phyloP scores from a whole-genome alignment of 139 green algal species.

The Klebsormidium nitens region DNA sequence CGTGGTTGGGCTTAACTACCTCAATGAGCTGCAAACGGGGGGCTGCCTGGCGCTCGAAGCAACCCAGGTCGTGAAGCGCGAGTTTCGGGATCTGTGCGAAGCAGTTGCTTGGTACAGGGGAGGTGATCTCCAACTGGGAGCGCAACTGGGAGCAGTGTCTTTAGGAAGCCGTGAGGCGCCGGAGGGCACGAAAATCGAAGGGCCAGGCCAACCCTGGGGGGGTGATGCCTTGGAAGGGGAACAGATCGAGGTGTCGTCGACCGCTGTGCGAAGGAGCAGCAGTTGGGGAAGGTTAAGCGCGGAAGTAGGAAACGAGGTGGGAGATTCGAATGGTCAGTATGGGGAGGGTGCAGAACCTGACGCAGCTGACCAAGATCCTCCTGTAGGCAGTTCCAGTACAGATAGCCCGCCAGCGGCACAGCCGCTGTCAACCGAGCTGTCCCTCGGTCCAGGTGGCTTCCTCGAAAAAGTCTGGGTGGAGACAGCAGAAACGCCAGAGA shows the following conservation, averaged over 20 bases:
- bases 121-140: not conserved
- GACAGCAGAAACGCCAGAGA: too few species aligned
- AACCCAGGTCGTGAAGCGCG: not conserved
- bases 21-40: not conserved
- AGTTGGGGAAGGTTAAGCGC: not conserved
- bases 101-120: not conserved
- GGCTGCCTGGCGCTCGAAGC: not conserved
- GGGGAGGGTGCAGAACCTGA: too few species aligned
- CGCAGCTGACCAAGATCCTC: too few species aligned
- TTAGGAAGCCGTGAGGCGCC: too few species aligned
- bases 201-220: not conserved
- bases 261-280: not conserved
- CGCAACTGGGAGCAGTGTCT: too few species aligned
- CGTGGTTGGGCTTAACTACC: not conserved
- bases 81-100: not conserved
- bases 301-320: too few species aligned
- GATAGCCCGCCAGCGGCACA: too few species aligned
- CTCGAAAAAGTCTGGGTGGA: too few species aligned
- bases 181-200: not conserved
- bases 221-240: not conserved
- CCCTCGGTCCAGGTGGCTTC: too few species aligned
- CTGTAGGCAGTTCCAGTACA: too few species aligned
- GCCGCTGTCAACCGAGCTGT: too few species aligned
- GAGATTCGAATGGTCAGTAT: too few species aligned
- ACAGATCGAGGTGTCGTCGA: not conserved